phyloP scores from a whole-genome alignment of 345 rosid species.

The Hirschfeldia incana region DNA sequence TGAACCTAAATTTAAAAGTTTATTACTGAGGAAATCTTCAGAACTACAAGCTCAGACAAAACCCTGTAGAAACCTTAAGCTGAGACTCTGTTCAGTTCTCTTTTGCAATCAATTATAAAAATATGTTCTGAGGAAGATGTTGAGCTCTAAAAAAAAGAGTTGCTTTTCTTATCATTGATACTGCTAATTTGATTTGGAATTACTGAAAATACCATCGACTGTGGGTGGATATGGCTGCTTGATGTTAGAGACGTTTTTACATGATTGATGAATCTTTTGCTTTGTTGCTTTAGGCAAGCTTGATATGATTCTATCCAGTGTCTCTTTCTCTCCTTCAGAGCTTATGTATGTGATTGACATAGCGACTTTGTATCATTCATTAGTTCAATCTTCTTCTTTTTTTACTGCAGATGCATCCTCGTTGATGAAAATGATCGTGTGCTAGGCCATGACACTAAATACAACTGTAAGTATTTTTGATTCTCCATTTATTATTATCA shows the following conservation, averaged over 20 bases:
- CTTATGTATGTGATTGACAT: background rate
- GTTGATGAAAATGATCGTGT: slow-evolving; percentile 80
- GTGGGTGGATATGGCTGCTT: background rate
- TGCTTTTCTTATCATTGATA: background rate
- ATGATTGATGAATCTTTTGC: background rate
- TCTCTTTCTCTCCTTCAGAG: background rate
- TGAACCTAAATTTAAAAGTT: background rate
- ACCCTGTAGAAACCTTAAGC: background rate
- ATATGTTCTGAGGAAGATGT: background rate
- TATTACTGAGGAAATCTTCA: background rate
- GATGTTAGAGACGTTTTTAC: background rate
- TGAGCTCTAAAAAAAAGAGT: background rate
- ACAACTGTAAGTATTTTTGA: slow-evolving; percentile 61
- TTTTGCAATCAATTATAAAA: background rate
- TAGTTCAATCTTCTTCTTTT: background rate
- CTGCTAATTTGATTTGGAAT: background rate
- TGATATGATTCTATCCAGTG: background rate
- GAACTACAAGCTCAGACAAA: background rate
- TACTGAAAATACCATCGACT: background rate
- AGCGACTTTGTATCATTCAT: background rate
- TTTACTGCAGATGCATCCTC: slow-evolving; percentile 76
- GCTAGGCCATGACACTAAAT: slow-evolving; percentile 83
- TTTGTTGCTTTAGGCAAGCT: background rate
- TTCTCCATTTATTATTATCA: background rate
- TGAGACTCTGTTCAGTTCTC: background rate